Evolutionary conservation across 2,329 filamentous ascomycete species (phyloP).

Genomic region (Trichoderma sp.): DNA sequence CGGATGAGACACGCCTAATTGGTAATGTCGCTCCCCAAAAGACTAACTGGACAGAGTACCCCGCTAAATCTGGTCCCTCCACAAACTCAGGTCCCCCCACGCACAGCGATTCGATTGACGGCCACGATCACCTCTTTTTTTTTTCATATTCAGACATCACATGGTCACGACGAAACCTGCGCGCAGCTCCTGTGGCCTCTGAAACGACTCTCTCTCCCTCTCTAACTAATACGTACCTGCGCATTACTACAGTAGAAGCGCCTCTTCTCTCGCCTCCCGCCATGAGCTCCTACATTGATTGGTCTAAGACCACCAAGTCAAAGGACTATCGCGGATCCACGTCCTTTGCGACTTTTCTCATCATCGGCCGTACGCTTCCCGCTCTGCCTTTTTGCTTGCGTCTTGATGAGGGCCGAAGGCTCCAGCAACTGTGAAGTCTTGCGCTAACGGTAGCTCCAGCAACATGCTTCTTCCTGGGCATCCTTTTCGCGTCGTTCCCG

Average conservation of each 20-base stretch:
- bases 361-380: constrained; percentile 77
- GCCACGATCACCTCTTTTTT: constrained; percentile 8
- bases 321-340: constrained; percentile 56
- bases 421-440: neutral
- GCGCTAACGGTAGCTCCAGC: constrained; percentile 45
- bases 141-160: neutral
- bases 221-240: neutral
- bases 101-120: neutral
- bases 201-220: constrained; percentile 16
- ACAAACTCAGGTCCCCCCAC: constrained; percentile 16
- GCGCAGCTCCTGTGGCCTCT: neutral
- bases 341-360: constrained; percentile 94
- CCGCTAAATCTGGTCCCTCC: neutral
- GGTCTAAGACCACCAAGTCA: constrained; percentile 56
- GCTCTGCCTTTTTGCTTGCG: neutral
- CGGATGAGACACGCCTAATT: too few species aligned
- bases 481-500: constrained; percentile 93
- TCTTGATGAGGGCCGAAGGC: neutral
- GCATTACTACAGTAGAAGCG: neutral
- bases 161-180: neutral
- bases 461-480: constrained; percentile 95
- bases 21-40: neutral
- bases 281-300: constrained; percentile 46
- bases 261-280: neutral
- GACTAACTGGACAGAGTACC: neutral